Evolutionary conservation across 768 basidiomycete genomes (phyloP).

Genomic region (Pholiota conissans): DNA sequence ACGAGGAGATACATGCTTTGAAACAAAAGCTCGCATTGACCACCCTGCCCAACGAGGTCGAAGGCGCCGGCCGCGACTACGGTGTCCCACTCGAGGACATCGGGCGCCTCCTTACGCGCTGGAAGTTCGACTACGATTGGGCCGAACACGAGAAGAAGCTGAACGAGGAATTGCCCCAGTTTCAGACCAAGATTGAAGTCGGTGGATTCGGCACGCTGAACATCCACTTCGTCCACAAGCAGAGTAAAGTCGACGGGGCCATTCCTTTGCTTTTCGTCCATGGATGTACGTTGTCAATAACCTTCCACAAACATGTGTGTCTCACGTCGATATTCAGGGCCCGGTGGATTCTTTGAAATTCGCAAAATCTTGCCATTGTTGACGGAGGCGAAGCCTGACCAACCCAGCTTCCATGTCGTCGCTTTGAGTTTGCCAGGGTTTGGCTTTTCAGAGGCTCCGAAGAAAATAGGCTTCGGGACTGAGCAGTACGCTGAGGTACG

Average conservation of each 20-base stretch:
- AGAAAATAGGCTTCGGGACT: constrained; percentile 46
- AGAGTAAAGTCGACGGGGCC: constrained; percentile 41
- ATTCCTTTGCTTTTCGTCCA: constrained; percentile 50
- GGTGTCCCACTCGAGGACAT: constrained; percentile 52
- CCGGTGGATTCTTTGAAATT: constrained; percentile 58
- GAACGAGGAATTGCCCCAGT: constrained; percentile 55
- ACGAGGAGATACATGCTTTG: too few relatives aligned
- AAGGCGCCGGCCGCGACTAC: constrained; percentile 50
- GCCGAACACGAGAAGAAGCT: constrained; percentile 46
- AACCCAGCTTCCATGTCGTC: constrained; percentile 65
- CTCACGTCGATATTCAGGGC: constrained; percentile 39
- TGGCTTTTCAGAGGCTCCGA: constrained; percentile 59
- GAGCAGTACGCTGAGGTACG: constrained; percentile 55
- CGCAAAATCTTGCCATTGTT: constrained; percentile 58
- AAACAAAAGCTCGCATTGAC: constrained; percentile 45
- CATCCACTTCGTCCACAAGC: constrained; percentile 60
- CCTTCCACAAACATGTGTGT: neutral
- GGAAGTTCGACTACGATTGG: constrained; percentile 59
- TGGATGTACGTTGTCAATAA: constrained; percentile 39
- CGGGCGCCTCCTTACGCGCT: constrained; percentile 42
- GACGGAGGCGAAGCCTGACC: constrained; percentile 36
- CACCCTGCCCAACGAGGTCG: constrained; percentile 57
- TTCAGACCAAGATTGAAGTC: constrained; percentile 50
- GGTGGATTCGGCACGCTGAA: constrained; percentile 44
- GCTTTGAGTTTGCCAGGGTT: constrained; percentile 58